Evolutionary conservation across 192 early-diverging fungal species (phyloP).

Genomic region (Backusella australiensis): DNA sequence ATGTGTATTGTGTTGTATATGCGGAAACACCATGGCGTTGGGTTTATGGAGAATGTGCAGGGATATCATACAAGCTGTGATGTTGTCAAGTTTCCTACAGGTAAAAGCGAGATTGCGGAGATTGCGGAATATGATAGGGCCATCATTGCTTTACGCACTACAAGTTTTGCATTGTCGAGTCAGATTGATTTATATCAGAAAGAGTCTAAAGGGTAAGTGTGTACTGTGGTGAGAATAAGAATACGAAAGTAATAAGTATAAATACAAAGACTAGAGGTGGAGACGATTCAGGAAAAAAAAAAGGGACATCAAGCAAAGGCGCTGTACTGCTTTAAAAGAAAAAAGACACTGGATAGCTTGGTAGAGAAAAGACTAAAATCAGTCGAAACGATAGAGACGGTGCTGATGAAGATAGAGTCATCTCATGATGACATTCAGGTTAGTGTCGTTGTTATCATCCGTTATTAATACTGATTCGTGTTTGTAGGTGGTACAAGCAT

Average conservation of each 20-base stretch:
- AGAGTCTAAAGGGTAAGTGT: constrained; percentile 44
- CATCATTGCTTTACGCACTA: constrained; percentile 53
- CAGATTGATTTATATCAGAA: constrained; percentile 60
- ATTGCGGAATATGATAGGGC: constrained; percentile 57
- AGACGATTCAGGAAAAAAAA: constrained; percentile 2
- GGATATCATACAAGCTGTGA: constrained; percentile 13
- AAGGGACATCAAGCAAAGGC: constrained; percentile 49
- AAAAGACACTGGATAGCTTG: constrained; percentile 50
- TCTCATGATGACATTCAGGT: constrained; percentile 63
- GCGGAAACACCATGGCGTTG: constrained; percentile 10
- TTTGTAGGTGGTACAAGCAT: not conserved
- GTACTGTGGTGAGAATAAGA: not conserved
- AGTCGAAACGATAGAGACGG: constrained; percentile 56
- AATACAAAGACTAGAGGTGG: not conserved
- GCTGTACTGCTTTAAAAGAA: constrained; percentile 50
- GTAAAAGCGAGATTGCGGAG: not conserved
- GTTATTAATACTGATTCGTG: too few relatives aligned
- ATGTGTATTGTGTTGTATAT: constrained; percentile 31
- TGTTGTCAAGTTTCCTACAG: constrained; percentile 21
- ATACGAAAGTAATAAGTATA: not conserved
- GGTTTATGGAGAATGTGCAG: constrained; percentile 12
- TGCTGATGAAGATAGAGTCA: constrained; percentile 59
- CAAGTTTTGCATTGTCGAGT: constrained; percentile 41
- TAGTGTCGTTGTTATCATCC: not conserved
- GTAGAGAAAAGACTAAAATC: constrained; percentile 56